Percentiles rank a stretch among this genome's conserved stretches.
Evolutionary conservation across 2,329 filamentous ascomycete genomes (phyloP).

Genomic region (Fusarium haematococcum): DNA sequence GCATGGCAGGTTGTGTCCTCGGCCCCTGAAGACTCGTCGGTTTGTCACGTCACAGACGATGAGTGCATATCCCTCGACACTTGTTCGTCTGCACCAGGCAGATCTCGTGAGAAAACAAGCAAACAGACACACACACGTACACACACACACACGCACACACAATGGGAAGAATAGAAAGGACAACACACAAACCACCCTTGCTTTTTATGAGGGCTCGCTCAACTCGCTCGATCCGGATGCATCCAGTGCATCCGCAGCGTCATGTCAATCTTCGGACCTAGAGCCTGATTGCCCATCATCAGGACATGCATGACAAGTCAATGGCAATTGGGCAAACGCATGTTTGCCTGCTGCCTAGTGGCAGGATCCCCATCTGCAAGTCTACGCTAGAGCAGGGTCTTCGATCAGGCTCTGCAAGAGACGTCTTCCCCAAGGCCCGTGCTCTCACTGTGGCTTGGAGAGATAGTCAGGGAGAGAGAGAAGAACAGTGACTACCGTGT

Average conservation of each 20-base stretch:
- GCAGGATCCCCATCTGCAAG: neutral
- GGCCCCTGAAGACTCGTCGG: neutral
- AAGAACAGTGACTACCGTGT: neutral
- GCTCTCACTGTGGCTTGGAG: neutral
- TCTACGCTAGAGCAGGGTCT: neutral
- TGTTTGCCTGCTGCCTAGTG: conserved; percentile 9
- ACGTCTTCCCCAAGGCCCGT: neutral
- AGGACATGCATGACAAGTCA: neutral
- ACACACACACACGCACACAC: neutral
- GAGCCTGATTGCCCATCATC: neutral
- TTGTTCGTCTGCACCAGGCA: neutral
- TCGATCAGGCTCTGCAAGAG: neutral
- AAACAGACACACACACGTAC: neutral
- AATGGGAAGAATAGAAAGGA: neutral
- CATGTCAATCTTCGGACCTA: neutral
- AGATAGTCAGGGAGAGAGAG: neutral
- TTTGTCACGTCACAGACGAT: neutral
- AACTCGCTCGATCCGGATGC: neutral
- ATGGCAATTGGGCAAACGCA: conserved; percentile 5
- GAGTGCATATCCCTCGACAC: neutral
- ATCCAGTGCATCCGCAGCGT: neutral
- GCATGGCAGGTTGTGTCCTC: neutral
- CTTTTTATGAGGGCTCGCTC: neutral
- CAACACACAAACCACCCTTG: neutral
- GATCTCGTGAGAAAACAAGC: neutral